These are phyloP conservation scores for Elsinoe perseae DNA, from an alignment of 2,329 filamentous ascomycete genomes.

Conservation along the genomic window DNA sequence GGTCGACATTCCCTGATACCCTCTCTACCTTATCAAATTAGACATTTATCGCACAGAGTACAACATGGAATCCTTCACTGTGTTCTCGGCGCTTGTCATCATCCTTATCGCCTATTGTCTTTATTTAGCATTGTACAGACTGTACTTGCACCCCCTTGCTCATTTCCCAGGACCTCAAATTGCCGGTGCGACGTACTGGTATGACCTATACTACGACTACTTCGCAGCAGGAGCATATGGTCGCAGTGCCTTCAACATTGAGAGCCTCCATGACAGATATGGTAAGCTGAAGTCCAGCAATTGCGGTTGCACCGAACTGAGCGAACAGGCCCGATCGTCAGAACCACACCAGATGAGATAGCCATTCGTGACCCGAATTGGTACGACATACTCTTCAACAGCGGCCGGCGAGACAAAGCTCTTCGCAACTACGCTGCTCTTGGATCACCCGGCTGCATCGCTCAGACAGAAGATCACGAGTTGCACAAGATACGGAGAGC, in stretches of 20 bases:
- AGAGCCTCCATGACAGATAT: constrained; percentile 25
- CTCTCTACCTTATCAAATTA: too few relatives aligned
- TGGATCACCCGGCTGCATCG: neutral
- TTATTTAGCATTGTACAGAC: constrained; percentile 21
- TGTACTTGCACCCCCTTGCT: constrained; percentile 24
- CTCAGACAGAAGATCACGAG: constrained; percentile 32
- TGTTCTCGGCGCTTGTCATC: neutral
- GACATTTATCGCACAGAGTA: neutral
- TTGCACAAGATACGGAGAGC: constrained; percentile 37
- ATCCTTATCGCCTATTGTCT: constrained; percentile 15
- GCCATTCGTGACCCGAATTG: constrained; percentile 36
- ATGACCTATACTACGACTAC: constrained; percentile 27
- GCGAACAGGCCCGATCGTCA: constrained; percentile 12
- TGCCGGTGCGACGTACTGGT: constrained; percentile 24
- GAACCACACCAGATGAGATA: constrained; percentile 37
- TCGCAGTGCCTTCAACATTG: constrained; percentile 21
- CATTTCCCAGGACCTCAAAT: constrained; percentile 26
- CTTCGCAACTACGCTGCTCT: constrained; percentile 4
- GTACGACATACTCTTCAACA: constrained; percentile 20
- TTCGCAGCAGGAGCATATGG: neutral
- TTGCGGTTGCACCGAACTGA: neutral
- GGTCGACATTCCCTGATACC: too few relatives aligned
- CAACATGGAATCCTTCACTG: neutral
- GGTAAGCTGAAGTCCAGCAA: constrained; percentile 17
- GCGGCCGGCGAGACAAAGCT: neutral